Conservation (phyloP, 108 stramenopile species). For the Skeletonema tropicum region DNA sequence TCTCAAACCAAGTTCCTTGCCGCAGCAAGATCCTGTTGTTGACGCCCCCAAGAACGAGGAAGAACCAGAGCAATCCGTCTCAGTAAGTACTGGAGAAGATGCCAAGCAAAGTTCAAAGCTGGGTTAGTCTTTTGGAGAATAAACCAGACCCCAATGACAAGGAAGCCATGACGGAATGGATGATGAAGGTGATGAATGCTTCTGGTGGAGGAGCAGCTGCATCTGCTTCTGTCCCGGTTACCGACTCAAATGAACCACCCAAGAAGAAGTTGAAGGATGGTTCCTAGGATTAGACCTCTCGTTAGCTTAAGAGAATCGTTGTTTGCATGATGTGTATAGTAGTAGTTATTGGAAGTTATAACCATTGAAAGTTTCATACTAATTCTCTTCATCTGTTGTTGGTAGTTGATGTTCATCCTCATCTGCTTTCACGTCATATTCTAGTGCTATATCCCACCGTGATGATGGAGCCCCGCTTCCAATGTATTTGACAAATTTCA, state of each 20-base stretch:
- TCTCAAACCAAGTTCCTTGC: conserved; percentile 15
- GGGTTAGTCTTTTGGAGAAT: conserved; percentile 41
- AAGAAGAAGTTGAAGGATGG: conserved; percentile 26
- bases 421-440: conserved; percentile 73
- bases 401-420: conserved; percentile 29
- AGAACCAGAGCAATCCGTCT: conserved; percentile 5
- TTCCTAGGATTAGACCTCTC: not conserved
- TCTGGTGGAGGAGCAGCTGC: conserved; percentile 4
- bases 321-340: not conserved
- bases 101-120: conserved; percentile 26
- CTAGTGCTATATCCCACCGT: conserved; percentile 91
- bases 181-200: conserved; percentile 44
- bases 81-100: conserved; percentile 29
- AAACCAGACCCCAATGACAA: conserved; percentile 42
- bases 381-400: not conserved
- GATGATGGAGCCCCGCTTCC: conserved; percentile 88
- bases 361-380: not conserved
- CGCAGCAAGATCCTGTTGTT: not conserved
- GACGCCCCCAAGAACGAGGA: not conserved
- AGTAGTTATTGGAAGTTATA: not conserved
- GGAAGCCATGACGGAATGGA: conserved; percentile 48
- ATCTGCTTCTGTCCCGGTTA: not conserved
- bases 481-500: conserved; percentile 97
- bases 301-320: not conserved
- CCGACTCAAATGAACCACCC: conserved; percentile 10